Evolutionary conservation across 2,329 filamentous ascomycete species (phyloP).

Genomic region (Aspergillaceae sp.): DNA sequence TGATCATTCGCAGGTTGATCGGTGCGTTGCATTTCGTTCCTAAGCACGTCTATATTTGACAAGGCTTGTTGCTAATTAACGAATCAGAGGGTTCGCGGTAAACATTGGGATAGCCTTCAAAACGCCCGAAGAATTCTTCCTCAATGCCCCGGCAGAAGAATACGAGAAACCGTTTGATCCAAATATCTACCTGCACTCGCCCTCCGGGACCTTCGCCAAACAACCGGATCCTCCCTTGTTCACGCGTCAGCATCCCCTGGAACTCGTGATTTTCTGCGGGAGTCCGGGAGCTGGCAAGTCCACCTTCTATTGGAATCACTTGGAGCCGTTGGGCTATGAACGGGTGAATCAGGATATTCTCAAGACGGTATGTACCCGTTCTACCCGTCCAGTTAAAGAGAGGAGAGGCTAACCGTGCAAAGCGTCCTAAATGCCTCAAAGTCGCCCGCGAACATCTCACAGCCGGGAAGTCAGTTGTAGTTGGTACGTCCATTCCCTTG

Average conservation of each 20-base stretch:
- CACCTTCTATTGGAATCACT: conserved; percentile 71
- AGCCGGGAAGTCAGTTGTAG: conserved; percentile 59
- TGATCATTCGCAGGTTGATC: conserved; percentile 54
- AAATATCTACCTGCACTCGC: conserved; percentile 40
- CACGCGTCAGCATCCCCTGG: conserved; percentile 56
- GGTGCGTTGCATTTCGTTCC: conserved; percentile 29
- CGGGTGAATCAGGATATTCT: conserved; percentile 85
- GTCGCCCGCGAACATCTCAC: conserved; percentile 58
- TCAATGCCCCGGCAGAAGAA: conserved; percentile 55
- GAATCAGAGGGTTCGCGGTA: conserved; percentile 64
- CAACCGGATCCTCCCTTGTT: conserved; percentile 28
- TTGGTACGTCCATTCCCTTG: conserved; percentile 53
- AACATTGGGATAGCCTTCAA: conserved; percentile 74
- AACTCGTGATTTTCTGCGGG: conserved; percentile 79
- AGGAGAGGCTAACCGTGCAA: conserved; percentile 4
- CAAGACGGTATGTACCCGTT: conserved; percentile 51
- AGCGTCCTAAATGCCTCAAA: conserved; percentile 60
- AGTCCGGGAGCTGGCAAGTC: conserved; percentile 88
- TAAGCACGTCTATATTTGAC: background rate
- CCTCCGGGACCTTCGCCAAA: conserved; percentile 13
- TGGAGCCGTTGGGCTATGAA: conserved; percentile 70
- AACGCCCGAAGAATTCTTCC: conserved; percentile 89
- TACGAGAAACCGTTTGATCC: conserved; percentile 68
- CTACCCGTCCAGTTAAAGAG: background rate
- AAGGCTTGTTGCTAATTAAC: no score